Conservation (phyloP, 1,284 basidiomycete genomes). For the Prillingera fragicola region DNA sequence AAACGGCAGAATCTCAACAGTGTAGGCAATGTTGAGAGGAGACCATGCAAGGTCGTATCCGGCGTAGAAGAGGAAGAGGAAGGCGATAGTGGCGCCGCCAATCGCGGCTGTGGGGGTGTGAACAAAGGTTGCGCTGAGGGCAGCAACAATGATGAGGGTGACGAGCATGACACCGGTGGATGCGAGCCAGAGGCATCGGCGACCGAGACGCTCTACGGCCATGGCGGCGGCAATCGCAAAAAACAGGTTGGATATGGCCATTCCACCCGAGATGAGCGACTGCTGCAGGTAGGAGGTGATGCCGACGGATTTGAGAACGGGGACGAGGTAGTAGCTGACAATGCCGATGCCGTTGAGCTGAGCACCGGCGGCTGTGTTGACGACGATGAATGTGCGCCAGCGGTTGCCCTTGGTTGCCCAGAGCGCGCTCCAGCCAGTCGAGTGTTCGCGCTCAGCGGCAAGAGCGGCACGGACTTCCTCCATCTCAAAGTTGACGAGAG, state of each 20-base stretch:
- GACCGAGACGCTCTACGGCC: conserved; percentile 14
- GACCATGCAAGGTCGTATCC: conserved; percentile 14
- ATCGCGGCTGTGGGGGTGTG: conserved; percentile 5
- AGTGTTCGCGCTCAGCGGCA: conserved; percentile 48
- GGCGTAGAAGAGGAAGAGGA: conserved; percentile 19
- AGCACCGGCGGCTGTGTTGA: conserved; percentile 5
- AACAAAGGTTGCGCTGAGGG: conserved; percentile 2
- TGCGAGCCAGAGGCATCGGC: conserved; percentile 11
- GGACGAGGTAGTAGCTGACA: conserved; percentile 18
- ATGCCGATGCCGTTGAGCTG: conserved; percentile 8
- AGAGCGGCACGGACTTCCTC: conserved; percentile 72
- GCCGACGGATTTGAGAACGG: conserved; percentile 1
- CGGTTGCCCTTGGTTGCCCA: conserved; percentile 8
- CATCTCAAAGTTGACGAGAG: conserved; percentile 37
- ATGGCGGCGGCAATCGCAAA: conserved; percentile 8
- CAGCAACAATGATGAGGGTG: conserved; percentile 11
- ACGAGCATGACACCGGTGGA: conserved; percentile 16
- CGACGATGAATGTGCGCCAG: conserved; percentile 6
- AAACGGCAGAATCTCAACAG: conserved; percentile 30
- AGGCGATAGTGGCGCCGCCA: conserved; percentile 11
- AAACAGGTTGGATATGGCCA: neutral
- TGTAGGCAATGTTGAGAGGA: conserved; percentile 12
- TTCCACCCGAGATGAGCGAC: neutral
- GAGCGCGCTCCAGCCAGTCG: conserved; percentile 1
- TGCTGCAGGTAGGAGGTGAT: neutral